Evolutionary conservation across 768 basidiomycete genomes (phyloP), one percentile per base, ranked within the genome.

Genomic region (Boletus speciosus): DNA sequence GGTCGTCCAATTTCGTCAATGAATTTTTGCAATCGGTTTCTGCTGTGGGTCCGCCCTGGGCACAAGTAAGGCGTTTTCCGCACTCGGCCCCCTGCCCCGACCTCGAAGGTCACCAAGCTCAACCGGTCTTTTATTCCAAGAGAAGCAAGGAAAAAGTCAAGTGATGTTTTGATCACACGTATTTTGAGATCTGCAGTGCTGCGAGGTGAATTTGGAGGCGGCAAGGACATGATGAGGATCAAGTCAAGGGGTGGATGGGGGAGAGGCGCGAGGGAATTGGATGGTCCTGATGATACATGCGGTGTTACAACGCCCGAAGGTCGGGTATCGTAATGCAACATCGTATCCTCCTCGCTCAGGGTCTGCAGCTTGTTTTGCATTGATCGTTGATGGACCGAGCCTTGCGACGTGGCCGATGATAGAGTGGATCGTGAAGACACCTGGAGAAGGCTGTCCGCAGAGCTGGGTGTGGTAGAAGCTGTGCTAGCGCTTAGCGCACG

Each of bases 51-150:
- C 65, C 84, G 82, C 2, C 88, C 88, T 2, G 83, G 73, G 53
- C 77, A 81, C 66, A 99, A 72, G 76, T 96, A 98, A 16, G 96
- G 95, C n/a, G 95, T 97, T 74, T 90, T 93, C 57, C 93, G 79
- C 35, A 98, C 88, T 51, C 78, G 75, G 0, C 94, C 94, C 1
- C 84, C 87, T 9, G 80, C 63, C 14, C 95, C 96, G 8, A 92
- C 86, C 67, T 98, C 92, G 60, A 94, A 98, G 0, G 94, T 94
- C 25, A 98, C 93, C 61, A 98, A 65, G 59, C 90, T 90, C 55
- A 99, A 65, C 5, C 97, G 82, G 65, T 98, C 97, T 62, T 79
- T 84, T 16, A 78, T 73, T 5, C 87, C 84, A 51, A 97, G 70
- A 9, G 88, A 85, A 14, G 86, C 84, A 40, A 97, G 73, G 47